Evolutionary conservation across 2,329 filamentous ascomycete species (phyloP).

Genomic region (Alternaria viburni): DNA sequence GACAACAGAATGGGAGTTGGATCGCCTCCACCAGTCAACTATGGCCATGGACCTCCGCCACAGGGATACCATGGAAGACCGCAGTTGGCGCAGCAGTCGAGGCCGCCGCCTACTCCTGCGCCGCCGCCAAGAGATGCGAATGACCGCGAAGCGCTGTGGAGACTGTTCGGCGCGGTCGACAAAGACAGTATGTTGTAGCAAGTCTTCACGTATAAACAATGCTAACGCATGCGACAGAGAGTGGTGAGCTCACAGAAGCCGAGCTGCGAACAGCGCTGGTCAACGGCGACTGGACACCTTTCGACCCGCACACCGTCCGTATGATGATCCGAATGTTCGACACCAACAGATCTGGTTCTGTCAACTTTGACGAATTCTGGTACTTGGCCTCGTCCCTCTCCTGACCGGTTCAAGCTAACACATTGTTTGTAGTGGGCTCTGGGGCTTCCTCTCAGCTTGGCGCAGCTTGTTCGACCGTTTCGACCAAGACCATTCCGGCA

Average conservation of each 20-base stretch:
- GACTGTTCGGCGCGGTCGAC: slow-evolving; percentile 89
- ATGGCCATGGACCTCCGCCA: slow-evolving; percentile 61
- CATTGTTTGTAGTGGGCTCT: slow-evolving; percentile 67
- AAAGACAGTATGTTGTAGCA: slow-evolving; percentile 67
- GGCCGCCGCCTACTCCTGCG: slow-evolving; percentile 56
- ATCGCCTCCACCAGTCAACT: slow-evolving; percentile 56
- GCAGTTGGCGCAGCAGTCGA: slow-evolving; percentile 54
- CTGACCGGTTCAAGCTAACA: slow-evolving; percentile 4
- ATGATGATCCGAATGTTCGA: slow-evolving; percentile 99
- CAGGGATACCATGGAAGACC: slow-evolving; percentile 71
- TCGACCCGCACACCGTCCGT: slow-evolving; percentile 90
- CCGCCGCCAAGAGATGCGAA: slow-evolving; percentile 62
- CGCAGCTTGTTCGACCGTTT: slow-evolving; percentile 93
- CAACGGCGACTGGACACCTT: slow-evolving; percentile 94
- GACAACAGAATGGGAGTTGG: slow-evolving; percentile 49
- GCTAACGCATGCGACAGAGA: slow-evolving; percentile 56
- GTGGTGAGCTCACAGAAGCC: slow-evolving; percentile 80
- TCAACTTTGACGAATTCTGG: slow-evolving; percentile 96
- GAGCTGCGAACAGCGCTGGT: slow-evolving; percentile 91
- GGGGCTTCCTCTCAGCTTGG: slow-evolving; percentile 96
- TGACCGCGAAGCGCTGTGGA: slow-evolving; percentile 75
- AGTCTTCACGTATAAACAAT: background rate
- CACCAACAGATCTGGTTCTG: slow-evolving; percentile 83
- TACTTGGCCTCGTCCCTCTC: slow-evolving; percentile 27
- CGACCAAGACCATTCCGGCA: slow-evolving; percentile 84